Base-by-base conservation (phyloP, 352 stramenopile species). In the Globisporangium sylvaticum region DNA sequence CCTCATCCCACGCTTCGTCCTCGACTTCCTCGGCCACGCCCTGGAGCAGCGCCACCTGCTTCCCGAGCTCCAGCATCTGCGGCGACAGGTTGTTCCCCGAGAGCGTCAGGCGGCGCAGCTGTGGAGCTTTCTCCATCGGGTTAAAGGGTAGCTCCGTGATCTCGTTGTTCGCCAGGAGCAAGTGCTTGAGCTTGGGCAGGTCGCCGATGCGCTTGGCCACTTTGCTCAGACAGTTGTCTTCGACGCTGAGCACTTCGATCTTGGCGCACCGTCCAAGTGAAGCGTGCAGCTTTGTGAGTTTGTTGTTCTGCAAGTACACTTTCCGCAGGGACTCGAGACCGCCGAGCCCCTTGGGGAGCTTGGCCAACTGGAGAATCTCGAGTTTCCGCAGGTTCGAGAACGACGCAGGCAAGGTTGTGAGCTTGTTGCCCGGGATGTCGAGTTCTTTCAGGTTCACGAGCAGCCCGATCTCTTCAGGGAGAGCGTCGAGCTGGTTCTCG, bases 291-390 rank as follows among this genome's bases (percentile, higher is more conserved):
- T 97, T 97, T 12, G 68, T 80, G 22, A 97, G 65, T 24, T 72
- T 69, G 65, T 96, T 97, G 75, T 94, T 81, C 54, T 95, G 88
- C 56, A 96, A 64, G 62, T 95, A 97, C 4, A 92, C 79, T 64
- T 94, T 92, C 12, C 82, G 80, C 24, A 96, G 79, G 20, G 81
- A 79, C 20, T 73, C 62, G 2, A 95, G 78, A 2, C 73, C 79
- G 8, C 84, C 86, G 4, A 97, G 67, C 0, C 83, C 68, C 44
- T 97, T 96, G n/a, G 88, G 89, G 2, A 97, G 74, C 54, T 88
- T 90, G 12, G 64, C 59, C 25, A 97, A 67, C 37, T 83, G 55
- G 58, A 97, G 44, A 62, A 95, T 91, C 67, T 96, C 79, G 2
- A 97, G 81, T 7, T 86, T 87, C 12, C 57, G 52, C 25, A 96